Conservation (phyloP, 305 asterid species). For the Fraxinus ornus region DNA sequence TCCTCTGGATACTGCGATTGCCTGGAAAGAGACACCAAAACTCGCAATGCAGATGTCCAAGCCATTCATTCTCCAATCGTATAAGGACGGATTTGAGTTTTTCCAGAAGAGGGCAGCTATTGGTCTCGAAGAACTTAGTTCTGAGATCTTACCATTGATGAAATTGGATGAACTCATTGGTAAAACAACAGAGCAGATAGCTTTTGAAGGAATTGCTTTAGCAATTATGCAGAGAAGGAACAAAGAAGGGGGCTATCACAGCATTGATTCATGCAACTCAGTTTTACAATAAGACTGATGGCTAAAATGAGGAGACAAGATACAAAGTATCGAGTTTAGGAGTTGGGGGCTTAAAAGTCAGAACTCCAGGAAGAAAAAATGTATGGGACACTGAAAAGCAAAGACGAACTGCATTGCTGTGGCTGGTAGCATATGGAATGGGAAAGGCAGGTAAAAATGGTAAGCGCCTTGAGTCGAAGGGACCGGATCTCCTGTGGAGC, state of each 20-base stretch:
- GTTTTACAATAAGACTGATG: no score
- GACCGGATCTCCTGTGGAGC: slow-evolving; percentile 68
- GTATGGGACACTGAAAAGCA: no score
- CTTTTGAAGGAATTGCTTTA: slow-evolving; percentile 89
- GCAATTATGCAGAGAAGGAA: slow-evolving; percentile 77
- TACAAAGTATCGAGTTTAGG: no score
- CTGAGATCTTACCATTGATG: slow-evolving; percentile 59
- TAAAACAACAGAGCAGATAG: slow-evolving; percentile 82
- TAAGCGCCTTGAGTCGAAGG: slow-evolving; percentile 38
- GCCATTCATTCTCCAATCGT: slow-evolving; percentile 50
- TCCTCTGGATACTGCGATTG: slow-evolving; percentile 46
- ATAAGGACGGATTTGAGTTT: slow-evolving; percentile 55
- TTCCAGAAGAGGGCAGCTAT: slow-evolving; percentile 68
- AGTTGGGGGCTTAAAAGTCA: no score
- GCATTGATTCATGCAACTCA: no score
- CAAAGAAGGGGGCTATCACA: slow-evolving; percentile 75
- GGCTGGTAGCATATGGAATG: slow-evolving; percentile 67
- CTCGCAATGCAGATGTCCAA: slow-evolving; percentile 84
- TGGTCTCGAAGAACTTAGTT: slow-evolving; percentile 58
- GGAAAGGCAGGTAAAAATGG: slow-evolving; percentile 63
- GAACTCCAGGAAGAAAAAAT: no score
- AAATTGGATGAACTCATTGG: slow-evolving; percentile 74
- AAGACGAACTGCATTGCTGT: slow-evolving; percentile 68
- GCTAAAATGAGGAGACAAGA: no score
- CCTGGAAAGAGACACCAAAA: slow-evolving; percentile 58